Base-by-base conservation (phyloP, 352 stramenopile genomes). In the Phytophthora pinifolia region DNA sequence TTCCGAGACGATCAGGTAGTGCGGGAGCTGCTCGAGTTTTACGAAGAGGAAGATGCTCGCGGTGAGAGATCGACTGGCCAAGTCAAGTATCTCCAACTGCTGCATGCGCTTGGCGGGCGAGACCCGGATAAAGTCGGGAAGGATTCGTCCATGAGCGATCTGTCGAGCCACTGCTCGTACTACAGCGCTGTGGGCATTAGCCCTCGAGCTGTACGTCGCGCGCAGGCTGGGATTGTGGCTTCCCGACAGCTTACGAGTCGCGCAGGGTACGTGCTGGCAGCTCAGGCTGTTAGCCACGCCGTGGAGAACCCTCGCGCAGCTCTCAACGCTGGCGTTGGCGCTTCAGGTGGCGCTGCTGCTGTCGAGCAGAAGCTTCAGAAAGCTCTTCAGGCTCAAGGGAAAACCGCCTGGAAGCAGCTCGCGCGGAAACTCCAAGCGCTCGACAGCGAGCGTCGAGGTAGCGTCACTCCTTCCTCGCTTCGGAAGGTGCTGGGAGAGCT, bases 91-190 rank as follows among this genome's bases (percentile, higher is more conserved):
- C 51, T 88, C 10, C 64, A 88, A 51, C 30, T 88, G 6, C 54
- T 91, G 7, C 76, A 88, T 54, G 81, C 78, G 0, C 53, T 79
- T 9, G 81, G 81, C 2, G 81, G 81, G 0, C 71, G 76, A 31
- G 81, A 91, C 39, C 78, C 81, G 0, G 78, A 91, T 39, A 69
- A 69, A 39, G 54, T 61, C 4, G 60, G 60, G 31, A 81, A 72
- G 20, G 42, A 88, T 41, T 79, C 81, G 15, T 69, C 55, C 6
- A 72, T 86, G 72, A 88, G 76, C 42, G 81, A 91, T 27, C 38
- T 88, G 2, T 88, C 78, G 2, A 89, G 78, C 59, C 79, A 89
- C 47, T 91, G 81, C 41, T 88, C 78, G 7, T 91, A 91, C 67
- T 91, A 91, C 64, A 84, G 63, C 48, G 72, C 78, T 5, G 81